Conservation (phyloP, 2,329 filamentous ascomycete species). For the Dothiorella sarmentorum region DNA sequence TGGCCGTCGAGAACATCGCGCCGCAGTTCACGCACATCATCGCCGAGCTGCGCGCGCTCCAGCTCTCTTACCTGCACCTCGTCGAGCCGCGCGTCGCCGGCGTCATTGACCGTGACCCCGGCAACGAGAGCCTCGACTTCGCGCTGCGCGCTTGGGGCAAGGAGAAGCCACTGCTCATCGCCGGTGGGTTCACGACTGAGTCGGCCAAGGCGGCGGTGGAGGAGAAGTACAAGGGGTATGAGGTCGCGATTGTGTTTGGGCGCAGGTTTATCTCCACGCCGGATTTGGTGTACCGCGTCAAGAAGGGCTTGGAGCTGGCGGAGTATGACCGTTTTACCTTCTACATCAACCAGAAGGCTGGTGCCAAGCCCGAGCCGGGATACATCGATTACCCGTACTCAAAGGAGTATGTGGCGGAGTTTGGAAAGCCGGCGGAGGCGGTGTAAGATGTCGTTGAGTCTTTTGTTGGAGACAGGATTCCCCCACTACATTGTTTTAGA, state of each 20-base stretch:
- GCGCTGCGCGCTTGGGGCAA: conserved; percentile 26
- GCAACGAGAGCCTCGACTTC: conserved; percentile 26
- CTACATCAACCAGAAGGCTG: conserved; percentile 31
- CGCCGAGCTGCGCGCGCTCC: conserved; percentile 47
- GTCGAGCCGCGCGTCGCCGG: conserved; percentile 54
- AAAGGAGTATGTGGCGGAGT: conserved; percentile 28
- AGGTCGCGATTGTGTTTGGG: conserved; percentile 49
- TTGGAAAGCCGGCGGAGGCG: conserved; percentile 15
- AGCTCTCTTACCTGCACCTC: conserved; percentile 60
- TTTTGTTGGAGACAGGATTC: background rate
- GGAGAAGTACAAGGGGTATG: conserved; percentile 41
- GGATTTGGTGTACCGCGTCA: conserved; percentile 46
- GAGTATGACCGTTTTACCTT: conserved; percentile 47
- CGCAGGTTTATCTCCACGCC: conserved; percentile 49
- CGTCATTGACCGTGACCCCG: conserved; percentile 32
- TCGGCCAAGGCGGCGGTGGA: conserved; percentile 37
- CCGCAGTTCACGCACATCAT: conserved; percentile 62
- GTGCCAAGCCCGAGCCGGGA: conserved; percentile 25
- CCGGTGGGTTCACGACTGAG: conserved; percentile 42
- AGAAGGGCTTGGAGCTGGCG: conserved; percentile 42
- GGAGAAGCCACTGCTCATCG: conserved; percentile 35
- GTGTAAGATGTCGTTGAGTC: background rate
- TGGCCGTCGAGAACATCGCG: conserved; percentile 52
- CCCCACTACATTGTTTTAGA: background rate
- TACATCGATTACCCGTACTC: conserved; percentile 44